Base-by-base conservation (phyloP, 371 early-diverging fungal species). In the Choanephora cucurbitarum region DNA sequence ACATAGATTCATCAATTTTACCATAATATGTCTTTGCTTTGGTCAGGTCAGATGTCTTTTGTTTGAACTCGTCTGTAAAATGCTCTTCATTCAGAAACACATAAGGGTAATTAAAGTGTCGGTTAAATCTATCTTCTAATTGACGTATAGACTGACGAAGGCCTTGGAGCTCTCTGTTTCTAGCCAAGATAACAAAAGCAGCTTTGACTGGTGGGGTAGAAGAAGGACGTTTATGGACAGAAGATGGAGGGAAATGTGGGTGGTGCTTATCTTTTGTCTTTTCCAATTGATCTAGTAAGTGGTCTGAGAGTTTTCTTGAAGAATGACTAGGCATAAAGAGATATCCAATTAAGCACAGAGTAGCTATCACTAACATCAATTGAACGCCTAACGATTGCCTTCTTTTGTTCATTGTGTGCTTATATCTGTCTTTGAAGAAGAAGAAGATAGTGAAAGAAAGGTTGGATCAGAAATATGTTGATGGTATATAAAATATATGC, bases 61-160 rank as follows among this genome's bases (percentile, higher is more conserved):
- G 57, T 65, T 89, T 90, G 69, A 97, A 97, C 37, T 86, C 81
- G 0, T 83, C 77, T 0, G 86, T 82, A 64, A 96, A 97, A 1
- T 87, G 84, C 33, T 79, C 78, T 49, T 97, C 91, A 64, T 91
- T 93, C 47, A 91, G 57, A 60, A 90, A 89, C 17, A 97, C 91
- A 70, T 93, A 97, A 1, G 96, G 96, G 67, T 96, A 97, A 56
- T 88, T 69, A 74, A 81, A 92, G 21, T 80, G 72, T 44, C 70
- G 72, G 64, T 97, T 97, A 73, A 95, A 95, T 39, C 86, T 70
- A 51, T 89, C 87, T 67, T 96, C 95, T 22, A 94, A 75, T 65
- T 87, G 81, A 23, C 74, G 79, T 57, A 98, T 79, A 0, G 93
- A 78, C 8, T 52, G 54, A 21, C 71, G 67, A 47, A 96, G 81